Conservation (phyloP, 2,329 filamentous ascomycete species). For the Triangularia setosa region DNA sequence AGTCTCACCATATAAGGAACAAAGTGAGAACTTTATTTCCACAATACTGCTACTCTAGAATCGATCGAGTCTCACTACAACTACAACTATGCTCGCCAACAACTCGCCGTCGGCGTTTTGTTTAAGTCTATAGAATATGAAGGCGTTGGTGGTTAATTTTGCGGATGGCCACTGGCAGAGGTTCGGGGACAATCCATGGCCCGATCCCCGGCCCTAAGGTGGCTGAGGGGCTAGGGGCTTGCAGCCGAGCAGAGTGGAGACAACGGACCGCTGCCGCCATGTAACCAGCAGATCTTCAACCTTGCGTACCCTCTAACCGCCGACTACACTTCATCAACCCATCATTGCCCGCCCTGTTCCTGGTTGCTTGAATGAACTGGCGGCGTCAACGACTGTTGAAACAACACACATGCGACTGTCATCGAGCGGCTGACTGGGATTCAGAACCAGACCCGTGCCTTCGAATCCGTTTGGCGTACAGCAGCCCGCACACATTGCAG, state of each 20-base stretch:
- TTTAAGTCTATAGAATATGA: not conserved
- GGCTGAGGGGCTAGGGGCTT: not conserved
- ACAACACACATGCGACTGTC: not conserved
- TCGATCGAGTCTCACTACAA: not conserved
- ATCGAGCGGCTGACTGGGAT: not conserved
- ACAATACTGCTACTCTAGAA: not conserved
- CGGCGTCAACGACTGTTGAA: not conserved
- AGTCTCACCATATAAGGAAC: not conserved
- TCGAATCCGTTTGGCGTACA: constrained; percentile 15
- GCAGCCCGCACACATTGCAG: constrained; percentile 18
- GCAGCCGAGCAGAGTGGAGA: not conserved
- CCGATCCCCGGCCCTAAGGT: not conserved
- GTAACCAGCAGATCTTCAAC: not conserved
- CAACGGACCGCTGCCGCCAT: not conserved
- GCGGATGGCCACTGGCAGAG: not conserved
- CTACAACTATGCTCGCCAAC: not conserved
- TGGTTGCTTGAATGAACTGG: no score
- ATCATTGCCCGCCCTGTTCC: not conserved
- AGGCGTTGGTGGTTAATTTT: not conserved
- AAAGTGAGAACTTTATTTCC: not conserved
- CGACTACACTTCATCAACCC: not conserved
- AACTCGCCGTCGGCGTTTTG: not conserved
- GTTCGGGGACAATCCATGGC: not conserved
- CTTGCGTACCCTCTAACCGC: not conserved
- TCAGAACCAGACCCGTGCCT: not conserved